Evolutionary conservation across 768 basidiomycete species (phyloP).

Genomic region (Leccinum uliginosum): DNA sequence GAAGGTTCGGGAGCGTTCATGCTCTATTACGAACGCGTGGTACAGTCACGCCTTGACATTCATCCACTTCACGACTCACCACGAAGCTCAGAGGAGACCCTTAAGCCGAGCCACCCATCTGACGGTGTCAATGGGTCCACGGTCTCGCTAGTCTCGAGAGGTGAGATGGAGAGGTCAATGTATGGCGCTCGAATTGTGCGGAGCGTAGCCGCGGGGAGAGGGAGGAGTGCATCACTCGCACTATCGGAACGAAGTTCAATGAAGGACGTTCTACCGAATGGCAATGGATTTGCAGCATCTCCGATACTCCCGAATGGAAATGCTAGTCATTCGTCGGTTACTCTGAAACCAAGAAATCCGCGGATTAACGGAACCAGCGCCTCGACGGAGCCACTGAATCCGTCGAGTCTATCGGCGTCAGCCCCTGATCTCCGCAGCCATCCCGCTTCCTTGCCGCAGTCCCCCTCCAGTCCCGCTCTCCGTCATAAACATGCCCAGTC

Average conservation of each 20-base stretch:
- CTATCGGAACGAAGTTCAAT: constrained; percentile 28
- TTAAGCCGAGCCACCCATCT: constrained; percentile 43
- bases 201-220: constrained; percentile 47
- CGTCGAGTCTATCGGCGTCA: constrained; percentile 21
- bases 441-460: constrained; percentile 9
- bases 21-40: constrained; percentile 87
- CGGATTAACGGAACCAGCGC: constrained; percentile 9
- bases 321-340: constrained; percentile 18
- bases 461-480: constrained; percentile 11
- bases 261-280: constrained; percentile 11
- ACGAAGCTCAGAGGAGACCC: constrained; percentile 61
- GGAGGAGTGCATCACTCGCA: constrained; percentile 36
- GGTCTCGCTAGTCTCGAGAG: constrained; percentile 36
- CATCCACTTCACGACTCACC: constrained; percentile 34
- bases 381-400: constrained; percentile 5
- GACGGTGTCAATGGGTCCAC: constrained; percentile 44
- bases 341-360: constrained; percentile 16
- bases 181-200: constrained; percentile 51
- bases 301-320: constrained; percentile 22
- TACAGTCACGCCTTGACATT: constrained; percentile 33
- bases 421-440: constrained; percentile 22
- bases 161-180: constrained; percentile 16
- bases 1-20: constrained; percentile 81
- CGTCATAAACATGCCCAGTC: constrained; percentile 10
- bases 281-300: constrained; percentile 6